A percentile compares a stretch with the other conserved stretches of the same genome.
These are phyloP conservation scores for Tricholoma furcatifolium DNA, from an alignment of 768 basidiomycete genomes.

Conservation along the genomic window DNA sequence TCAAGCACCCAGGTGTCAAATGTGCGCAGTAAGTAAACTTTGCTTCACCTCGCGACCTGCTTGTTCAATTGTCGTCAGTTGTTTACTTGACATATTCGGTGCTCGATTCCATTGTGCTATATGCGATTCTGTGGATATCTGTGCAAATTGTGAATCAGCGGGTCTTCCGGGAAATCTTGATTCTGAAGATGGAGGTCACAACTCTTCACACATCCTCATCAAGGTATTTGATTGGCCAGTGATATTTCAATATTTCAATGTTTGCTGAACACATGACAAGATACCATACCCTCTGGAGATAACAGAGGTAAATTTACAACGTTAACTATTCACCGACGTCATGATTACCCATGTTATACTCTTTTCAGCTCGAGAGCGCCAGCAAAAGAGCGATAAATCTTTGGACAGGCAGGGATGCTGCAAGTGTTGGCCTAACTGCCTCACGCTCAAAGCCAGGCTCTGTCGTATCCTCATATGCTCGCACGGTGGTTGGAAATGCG, in stretches of 20 bases:
- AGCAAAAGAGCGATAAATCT: slow-evolving; percentile 72
- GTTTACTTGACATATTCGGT: slow-evolving; percentile 86
- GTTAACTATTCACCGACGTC: background rate
- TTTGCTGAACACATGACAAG: slow-evolving; percentile 36
- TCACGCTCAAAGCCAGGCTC: slow-evolving; percentile 54
- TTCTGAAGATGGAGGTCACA: slow-evolving; percentile 73
- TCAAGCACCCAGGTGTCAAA: slow-evolving; percentile 78
- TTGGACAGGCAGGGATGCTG: slow-evolving; percentile 77
- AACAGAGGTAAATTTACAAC: slow-evolving; percentile 52
- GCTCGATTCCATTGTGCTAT: slow-evolving; percentile 92
- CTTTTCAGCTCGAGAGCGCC: slow-evolving; percentile 54
- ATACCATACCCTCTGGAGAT: slow-evolving; percentile 83
- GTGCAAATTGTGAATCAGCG: slow-evolving; percentile 83
- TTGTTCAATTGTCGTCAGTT: slow-evolving; percentile 44
- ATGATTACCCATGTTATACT: background rate
- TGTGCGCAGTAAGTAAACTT: slow-evolving; percentile 73
- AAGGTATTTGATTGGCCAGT: slow-evolving; percentile 53
- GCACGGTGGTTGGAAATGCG: slow-evolving; percentile 62
- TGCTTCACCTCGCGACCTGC: background rate
- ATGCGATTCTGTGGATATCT: slow-evolving; percentile 83
- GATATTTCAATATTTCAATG: background rate
- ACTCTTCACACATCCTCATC: slow-evolving; percentile 89
- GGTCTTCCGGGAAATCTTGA: slow-evolving; percentile 83
- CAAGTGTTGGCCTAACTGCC: slow-evolving; percentile 48
- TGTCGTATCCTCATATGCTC: slow-evolving; percentile 60